Evolutionary conservation across 1,284 basidiomycete species (phyloP).

Genomic region (Tilletia setariae): DNA sequence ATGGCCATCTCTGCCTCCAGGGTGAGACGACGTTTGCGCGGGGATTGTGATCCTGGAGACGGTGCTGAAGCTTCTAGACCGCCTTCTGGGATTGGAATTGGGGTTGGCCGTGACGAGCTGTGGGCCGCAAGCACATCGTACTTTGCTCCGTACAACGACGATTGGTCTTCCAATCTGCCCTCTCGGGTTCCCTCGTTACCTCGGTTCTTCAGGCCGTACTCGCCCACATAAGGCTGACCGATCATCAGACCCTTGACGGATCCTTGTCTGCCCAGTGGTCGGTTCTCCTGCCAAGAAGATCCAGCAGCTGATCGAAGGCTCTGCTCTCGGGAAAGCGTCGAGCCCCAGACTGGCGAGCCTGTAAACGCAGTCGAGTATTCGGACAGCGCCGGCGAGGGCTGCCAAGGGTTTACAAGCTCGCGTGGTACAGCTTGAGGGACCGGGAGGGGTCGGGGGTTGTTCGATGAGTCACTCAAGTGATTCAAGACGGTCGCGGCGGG

Average conservation of each 20-base stretch:
- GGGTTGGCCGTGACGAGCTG: background rate
- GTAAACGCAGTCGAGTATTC: slow-evolving; percentile 1
- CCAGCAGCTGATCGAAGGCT: background rate
- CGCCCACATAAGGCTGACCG: slow-evolving; percentile 1
- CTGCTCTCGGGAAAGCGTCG: background rate
- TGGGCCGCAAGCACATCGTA: slow-evolving; percentile 4
- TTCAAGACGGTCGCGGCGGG: background rate
- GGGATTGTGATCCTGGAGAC: background rate
- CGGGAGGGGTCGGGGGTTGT: background rate
- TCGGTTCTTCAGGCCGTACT: background rate
- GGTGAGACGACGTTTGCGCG: slow-evolving; percentile 2
- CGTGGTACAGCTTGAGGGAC: background rate
- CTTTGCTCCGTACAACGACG: background rate
- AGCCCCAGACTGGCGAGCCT: slow-evolving; percentile 11
- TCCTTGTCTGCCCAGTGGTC: background rate
- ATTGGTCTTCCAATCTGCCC: no score
- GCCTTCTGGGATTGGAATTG: background rate
- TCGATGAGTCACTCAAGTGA: background rate
- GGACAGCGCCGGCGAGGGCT: background rate
- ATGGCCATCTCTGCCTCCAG: slow-evolving; percentile 24
- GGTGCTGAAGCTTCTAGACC: background rate
- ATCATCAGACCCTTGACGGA: slow-evolving; percentile 8
- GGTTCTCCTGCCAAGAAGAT: background rate
- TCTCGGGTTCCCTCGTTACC: no score
- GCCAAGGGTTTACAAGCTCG: slow-evolving; percentile 1